Conservation (phyloP, 2,329 filamentous ascomycete genomes). For the Aschersonia sp. region DNA sequence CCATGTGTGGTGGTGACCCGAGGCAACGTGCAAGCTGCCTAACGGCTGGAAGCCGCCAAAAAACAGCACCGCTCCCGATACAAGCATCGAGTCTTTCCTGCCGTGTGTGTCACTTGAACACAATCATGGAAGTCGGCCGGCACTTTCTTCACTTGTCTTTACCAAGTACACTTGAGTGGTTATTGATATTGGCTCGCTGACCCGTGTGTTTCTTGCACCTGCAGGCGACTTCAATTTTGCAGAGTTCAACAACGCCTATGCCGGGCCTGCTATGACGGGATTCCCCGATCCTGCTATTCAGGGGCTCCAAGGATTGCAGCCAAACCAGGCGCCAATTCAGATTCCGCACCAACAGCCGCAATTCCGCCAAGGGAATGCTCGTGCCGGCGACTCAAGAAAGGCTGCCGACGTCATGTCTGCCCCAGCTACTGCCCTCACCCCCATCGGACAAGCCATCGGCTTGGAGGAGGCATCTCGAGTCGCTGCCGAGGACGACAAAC, state of each 20-base stretch:
- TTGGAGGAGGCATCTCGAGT: conserved; percentile 59
- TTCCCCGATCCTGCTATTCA: conserved; percentile 17
- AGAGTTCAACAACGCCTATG: conserved; percentile 38
- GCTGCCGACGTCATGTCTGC: conserved; percentile 20
- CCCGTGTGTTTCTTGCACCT: conserved; percentile 24
- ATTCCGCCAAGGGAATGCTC: conserved; percentile 15
- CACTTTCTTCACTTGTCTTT: too few relatives aligned
- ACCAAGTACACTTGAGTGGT: too few relatives aligned
- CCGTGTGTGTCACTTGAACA: background rate
- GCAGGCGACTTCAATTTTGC: conserved; percentile 44
- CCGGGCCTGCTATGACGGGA: conserved; percentile 31
- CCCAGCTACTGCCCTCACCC: conserved; percentile 9
- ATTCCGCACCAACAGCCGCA: conserved; percentile 22
- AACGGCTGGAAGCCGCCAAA: too few relatives aligned
- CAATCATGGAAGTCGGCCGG: too few relatives aligned
- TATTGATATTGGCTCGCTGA: conserved; percentile 1
- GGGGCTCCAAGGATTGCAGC: conserved; percentile 37
- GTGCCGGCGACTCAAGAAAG: conserved; percentile 29
- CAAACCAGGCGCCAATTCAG: conserved; percentile 27
- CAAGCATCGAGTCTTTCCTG: background rate
- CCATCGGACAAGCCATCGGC: conserved; percentile 22
- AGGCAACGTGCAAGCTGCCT: too few relatives aligned
- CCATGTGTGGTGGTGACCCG: background rate
- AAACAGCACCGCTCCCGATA: background rate
- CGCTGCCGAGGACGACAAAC: conserved; percentile 80